Evolutionary conservation across 306 rosid genomes (phyloP), one percentile per base, ranked within the genome.

Genomic region (Vachellia pachyceras): DNA sequence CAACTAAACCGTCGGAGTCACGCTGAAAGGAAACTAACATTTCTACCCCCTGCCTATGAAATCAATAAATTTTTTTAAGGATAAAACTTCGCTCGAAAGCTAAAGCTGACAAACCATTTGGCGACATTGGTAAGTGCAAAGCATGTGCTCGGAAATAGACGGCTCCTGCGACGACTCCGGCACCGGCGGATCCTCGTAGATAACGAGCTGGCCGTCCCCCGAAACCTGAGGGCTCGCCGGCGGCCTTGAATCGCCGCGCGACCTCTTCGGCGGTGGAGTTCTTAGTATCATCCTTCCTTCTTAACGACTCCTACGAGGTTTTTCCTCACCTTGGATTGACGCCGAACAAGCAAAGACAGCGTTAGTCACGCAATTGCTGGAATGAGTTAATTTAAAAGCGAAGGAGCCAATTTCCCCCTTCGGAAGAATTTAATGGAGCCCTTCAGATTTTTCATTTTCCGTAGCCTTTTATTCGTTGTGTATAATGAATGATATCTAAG

Each of bases 91-190:
- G 10, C n/a, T 50, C 15, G 42, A 65, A 23, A 67, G 44, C 23
- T 0, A 61, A 39, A 75, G 33, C 65, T 29, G 40, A 35, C 74
- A 46, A 54, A 95, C 99, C 99, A 95, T 89, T 88, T 95, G 99
- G 78, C 97, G 99, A 78, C 98, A 95, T 77, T 95, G 98, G 75
- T 93, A 95, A 58, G 99, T 95, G 93, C 99, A 69, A 22, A 69
- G 91, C 85, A 84, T 79, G 60, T 77, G 92, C 36, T 81, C 76
- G 39, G 88, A 84, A 33, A 46, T 61, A 13, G 85, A 58, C n/a
- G 69, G 60, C 71, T 68, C 85, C 40, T 33, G 54, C 6, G 74
- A 44, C 39, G 74, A 23, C 74, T 69, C 83, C 47, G 89, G 80
- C 35, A 73, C 74, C 49, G 84, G 84, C 55, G 88, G 87, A 37